Base-by-base conservation (phyloP, 2,329 filamentous ascomycete species). In the Claviceps sp. region DNA sequence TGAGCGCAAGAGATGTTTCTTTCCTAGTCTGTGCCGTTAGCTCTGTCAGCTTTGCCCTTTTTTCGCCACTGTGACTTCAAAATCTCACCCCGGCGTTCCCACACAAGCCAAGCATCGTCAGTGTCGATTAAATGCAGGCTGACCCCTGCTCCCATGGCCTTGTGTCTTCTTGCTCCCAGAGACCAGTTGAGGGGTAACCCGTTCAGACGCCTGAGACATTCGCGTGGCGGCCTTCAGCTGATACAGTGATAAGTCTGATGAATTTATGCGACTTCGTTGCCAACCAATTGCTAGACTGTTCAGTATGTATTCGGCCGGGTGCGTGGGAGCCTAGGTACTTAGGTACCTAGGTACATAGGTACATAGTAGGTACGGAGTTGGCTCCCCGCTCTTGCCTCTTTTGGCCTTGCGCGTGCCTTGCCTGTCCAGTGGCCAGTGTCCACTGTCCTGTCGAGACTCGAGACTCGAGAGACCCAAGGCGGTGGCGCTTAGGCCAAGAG, bases 141-240 rank as follows among this genome's bases (percentile, higher is more conserved):
- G 40, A 22, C 40, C 3, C 17, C 40, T 22, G 40, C 20, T 47
- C 11, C 13, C 5, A 7, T n/a, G 17, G 34, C 5, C 29, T 4
- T 38, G 22, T 17, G 13, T n/a, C 34, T 29, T 47, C 3, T 47
- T 34, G n/a, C 14, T 47, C 26, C 17, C 17, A 23, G n/a, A 16
- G 23, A 9, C 22, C 9, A 36, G 7, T 29, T 29, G 9, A 29
- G 29, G 26, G 26, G 26, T 29, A 3, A 29, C 26, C 26, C 29
- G 29, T 29, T 29, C 9, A 29, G 42, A 16, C 13, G 47, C 45
- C 50, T 43, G 47, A 53, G 52, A 50, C 49, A 42, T 40, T 52
- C 11, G 13, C 26, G 17, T 39, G 49, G 54, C 44, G 45, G 36
- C 43, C 9, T 39, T 50, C 29, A 29, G 40, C 47, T 37, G 47